Conservation (phyloP, 768 basidiomycete genomes). For the Lentinula guzmanii region DNA sequence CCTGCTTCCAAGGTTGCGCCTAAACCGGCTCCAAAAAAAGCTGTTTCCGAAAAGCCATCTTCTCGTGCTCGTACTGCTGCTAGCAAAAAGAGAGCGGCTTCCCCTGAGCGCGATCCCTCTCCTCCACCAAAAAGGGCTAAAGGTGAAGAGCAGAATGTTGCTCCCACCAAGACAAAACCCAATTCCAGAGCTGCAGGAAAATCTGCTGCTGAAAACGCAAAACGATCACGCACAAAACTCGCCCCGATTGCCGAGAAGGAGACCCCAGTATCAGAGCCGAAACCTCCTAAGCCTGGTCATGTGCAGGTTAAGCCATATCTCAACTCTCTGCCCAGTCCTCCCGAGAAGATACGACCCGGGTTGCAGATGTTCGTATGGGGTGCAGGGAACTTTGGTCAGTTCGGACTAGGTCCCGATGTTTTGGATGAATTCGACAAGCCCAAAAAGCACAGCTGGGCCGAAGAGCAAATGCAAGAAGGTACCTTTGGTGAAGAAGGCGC, state of each 20-base stretch:
- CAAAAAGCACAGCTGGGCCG: slow-evolving; percentile 70
- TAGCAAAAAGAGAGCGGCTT: slow-evolving; percentile 46
- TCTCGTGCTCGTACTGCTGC: slow-evolving; percentile 24
- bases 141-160: slow-evolving; percentile 30
- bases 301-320: slow-evolving; percentile 51
- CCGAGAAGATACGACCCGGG: slow-evolving; percentile 53
- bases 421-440: slow-evolving; percentile 74
- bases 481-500: slow-evolving; percentile 64
- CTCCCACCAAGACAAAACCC: slow-evolving; percentile 18
- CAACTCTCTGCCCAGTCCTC: slow-evolving; percentile 59
- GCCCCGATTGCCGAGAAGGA: slow-evolving; percentile 8
- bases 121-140: slow-evolving; percentile 48
- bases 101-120: slow-evolving; percentile 34
- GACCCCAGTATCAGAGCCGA: slow-evolving; percentile 21
- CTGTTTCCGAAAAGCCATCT: slow-evolving; percentile 26
- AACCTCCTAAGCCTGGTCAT: slow-evolving; percentile 22
- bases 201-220: slow-evolving; percentile 13
- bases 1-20: slow-evolving; percentile 20
- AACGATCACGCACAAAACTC: slow-evolving; percentile 13
- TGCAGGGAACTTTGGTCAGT: slow-evolving; percentile 91
- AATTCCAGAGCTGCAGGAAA: slow-evolving; percentile 13
- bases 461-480: slow-evolving; percentile 67
- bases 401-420: slow-evolving; percentile 78
- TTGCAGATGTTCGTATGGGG: slow-evolving; percentile 84
- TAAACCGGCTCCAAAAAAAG: slow-evolving; percentile 4